phyloP scores from a whole-genome alignment of 306 rosid genomes.

The Dicorynia guianensis region DNA sequence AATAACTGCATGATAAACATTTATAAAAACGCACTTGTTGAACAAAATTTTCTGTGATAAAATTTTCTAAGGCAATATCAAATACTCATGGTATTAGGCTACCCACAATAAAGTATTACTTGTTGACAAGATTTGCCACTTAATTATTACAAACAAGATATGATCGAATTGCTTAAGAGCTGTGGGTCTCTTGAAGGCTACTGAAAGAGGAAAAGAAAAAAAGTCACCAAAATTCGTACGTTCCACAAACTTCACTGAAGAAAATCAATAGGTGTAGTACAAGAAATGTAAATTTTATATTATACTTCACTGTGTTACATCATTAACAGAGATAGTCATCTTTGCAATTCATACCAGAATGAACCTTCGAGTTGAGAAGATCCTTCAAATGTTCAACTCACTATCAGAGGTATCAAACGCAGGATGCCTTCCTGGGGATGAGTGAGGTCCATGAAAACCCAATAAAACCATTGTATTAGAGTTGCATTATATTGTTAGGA shows the following conservation, averaged over 20 bases:
- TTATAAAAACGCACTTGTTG: no score
- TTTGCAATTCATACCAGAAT: constrained; percentile 31
- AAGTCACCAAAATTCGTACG: neutral
- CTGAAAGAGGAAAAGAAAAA: neutral
- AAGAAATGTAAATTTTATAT: constrained; percentile 28
- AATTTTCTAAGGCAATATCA: no score
- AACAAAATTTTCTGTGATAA: no score
- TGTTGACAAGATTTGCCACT: no score
- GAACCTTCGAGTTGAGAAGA: constrained; percentile 1
- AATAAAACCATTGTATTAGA: constrained; percentile 28
- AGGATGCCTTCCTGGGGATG: constrained; percentile 26
- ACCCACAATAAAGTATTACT: no score
- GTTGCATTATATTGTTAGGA: constrained; percentile 25
- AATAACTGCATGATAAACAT: no score
- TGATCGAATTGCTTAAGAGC: no score
- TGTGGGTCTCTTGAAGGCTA: no score
- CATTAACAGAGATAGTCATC: constrained; percentile 33
- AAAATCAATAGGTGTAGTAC: neutral
- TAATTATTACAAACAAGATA: no score
- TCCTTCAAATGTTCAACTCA: constrained; percentile 28
- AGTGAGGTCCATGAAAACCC: constrained; percentile 13
- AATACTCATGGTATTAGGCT: no score
- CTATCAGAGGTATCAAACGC: constrained; percentile 19
- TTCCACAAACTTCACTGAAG: neutral
- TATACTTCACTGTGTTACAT: constrained; percentile 15